phyloP scores from a whole-genome alignment of 2,329 filamentous ascomycete species.

The Pseudopyricularia javanii region DNA sequence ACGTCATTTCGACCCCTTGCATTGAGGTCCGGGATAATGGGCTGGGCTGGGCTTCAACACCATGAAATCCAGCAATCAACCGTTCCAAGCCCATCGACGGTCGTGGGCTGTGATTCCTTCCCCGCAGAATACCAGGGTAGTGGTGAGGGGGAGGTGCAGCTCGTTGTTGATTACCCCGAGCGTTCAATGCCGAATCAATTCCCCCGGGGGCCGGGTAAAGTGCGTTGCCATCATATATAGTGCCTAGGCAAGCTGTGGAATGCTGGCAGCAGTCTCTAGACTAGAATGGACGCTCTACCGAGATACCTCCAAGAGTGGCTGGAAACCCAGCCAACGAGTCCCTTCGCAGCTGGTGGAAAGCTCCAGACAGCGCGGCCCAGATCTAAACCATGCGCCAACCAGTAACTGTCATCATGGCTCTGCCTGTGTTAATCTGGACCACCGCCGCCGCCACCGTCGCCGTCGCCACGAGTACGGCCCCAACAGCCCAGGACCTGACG shows the following conservation, averaged over 20 bases:
- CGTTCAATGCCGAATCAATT: neutral
- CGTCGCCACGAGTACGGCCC: too few relatives aligned
- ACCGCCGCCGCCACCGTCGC: neutral
- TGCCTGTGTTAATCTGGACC: neutral
- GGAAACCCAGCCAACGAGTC: too few relatives aligned
- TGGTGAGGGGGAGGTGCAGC: neutral
- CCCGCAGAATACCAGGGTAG: neutral
- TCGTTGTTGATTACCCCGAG: neutral
- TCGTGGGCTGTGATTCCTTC: too few relatives aligned
- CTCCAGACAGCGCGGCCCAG: neutral
- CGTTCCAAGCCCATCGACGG: too few relatives aligned
- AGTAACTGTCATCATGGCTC: neutral
- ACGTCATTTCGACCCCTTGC: too few relatives aligned
- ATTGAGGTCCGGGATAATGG: too few relatives aligned
- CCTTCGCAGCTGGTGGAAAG: neutral
- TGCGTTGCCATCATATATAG: too few relatives aligned
- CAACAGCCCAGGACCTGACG: slow-evolving; percentile 15
- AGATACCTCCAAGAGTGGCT: too few relatives aligned
- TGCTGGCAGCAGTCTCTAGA: too few relatives aligned
- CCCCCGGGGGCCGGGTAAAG: neutral
- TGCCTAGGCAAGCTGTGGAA: too few relatives aligned
- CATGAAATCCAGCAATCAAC: too few relatives aligned
- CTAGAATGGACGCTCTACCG: neutral
- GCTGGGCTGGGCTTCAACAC: too few relatives aligned
- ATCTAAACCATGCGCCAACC: neutral